Percentiles rank a stretch among this genome's conserved stretches.
These are phyloP conservation scores for Ophiostoma montium DNA, from an alignment of 2,329 filamentous ascomycete genomes.

Conservation along the genomic window DNA sequence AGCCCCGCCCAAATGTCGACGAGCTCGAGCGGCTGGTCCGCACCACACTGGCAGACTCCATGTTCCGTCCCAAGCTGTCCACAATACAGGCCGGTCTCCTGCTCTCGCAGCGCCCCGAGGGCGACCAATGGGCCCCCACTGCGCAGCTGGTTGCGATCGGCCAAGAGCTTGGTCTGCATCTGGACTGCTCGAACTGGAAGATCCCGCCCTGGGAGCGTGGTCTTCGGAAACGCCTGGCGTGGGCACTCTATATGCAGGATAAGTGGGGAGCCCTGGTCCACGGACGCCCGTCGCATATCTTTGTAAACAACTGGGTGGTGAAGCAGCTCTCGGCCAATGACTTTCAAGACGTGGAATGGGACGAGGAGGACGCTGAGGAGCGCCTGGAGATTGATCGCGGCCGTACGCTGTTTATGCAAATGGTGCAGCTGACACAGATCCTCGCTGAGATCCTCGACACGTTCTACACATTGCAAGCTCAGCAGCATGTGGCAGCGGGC, in stretches of 20 bases:
- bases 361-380: slow-evolving; percentile 46
- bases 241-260: slow-evolving; percentile 53
- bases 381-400: slow-evolving; percentile 53
- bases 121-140: slow-evolving; percentile 34
- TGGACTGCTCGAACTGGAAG: slow-evolving; percentile 48
- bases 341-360: slow-evolving; percentile 58
- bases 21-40: slow-evolving; percentile 23
- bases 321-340: slow-evolving; percentile 48
- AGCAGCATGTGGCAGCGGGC: slow-evolving; percentile 51
- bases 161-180: slow-evolving; percentile 43
- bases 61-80: slow-evolving; percentile 38
- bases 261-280: slow-evolving; percentile 74
- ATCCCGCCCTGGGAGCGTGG: slow-evolving; percentile 50
- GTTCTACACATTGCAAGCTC: slow-evolving; percentile 69
- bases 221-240: slow-evolving; percentile 45
- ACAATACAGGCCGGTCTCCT: slow-evolving; percentile 41
- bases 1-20: slow-evolving; percentile 27
- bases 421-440: slow-evolving; percentile 61
- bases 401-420: slow-evolving; percentile 57
- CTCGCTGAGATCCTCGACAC: slow-evolving; percentile 70
- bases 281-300: slow-evolving; percentile 67
- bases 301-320: slow-evolving; percentile 62
- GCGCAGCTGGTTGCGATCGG: slow-evolving; percentile 41
- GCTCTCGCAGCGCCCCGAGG: slow-evolving; percentile 33
- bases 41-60: slow-evolving; percentile 31